Evolutionary conservation across 768 basidiomycete genomes (phyloP).

Genomic region (Mycena leptocephala): DNA sequence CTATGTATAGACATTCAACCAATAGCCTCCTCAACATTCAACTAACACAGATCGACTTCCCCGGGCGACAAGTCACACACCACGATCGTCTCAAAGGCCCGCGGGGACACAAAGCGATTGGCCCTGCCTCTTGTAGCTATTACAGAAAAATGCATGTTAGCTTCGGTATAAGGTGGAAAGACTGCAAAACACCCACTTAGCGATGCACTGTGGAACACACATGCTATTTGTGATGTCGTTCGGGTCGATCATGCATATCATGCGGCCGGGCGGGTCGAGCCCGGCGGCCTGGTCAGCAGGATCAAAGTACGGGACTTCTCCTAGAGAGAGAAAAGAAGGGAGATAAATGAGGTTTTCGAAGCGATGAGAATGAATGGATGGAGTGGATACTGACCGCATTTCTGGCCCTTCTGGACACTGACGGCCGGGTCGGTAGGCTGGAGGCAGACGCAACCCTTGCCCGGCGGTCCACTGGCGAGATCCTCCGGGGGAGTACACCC

Average conservation of each 20-base stretch:
- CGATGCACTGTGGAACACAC: not conserved
- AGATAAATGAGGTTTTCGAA: not conserved
- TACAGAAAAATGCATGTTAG: not conserved
- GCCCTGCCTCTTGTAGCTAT: too few relatives aligned
- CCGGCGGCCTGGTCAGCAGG: not conserved
- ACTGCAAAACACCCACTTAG: not conserved
- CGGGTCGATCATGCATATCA: not conserved
- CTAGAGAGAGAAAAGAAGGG: not conserved
- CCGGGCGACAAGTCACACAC: too few relatives aligned
- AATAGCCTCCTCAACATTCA: too few relatives aligned
- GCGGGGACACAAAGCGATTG: too few relatives aligned
- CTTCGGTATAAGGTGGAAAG: too few relatives aligned
- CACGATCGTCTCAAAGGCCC: too few relatives aligned
- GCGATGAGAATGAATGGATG: not conserved
- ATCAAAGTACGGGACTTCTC: not conserved
- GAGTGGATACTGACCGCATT: not conserved
- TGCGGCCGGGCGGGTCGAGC: not conserved
- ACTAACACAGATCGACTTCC: too few relatives aligned
- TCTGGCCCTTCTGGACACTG: not conserved
- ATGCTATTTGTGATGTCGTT: not conserved
- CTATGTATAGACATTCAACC: too few relatives aligned
- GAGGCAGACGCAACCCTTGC: slow-evolving; percentile 1
- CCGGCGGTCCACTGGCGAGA: not conserved
- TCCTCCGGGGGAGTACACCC: not conserved
- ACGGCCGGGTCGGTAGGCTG: not conserved